phyloP scores from a whole-genome alignment of 148 eudicot genomes.

The Selenicereus undatus region DNA sequence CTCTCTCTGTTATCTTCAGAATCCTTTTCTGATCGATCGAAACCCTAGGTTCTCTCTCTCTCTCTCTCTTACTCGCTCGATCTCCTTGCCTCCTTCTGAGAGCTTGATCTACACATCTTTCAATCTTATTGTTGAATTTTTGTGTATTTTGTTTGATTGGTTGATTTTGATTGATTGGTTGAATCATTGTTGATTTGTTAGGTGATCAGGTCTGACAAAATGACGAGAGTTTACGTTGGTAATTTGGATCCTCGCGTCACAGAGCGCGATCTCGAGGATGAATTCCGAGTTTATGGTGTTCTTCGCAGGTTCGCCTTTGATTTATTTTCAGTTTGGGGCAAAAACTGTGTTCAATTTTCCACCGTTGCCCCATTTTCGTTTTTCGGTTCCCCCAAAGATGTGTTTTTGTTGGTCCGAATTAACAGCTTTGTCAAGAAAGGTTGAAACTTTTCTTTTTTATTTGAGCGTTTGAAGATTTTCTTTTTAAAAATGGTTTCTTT shows the following conservation, averaged over 20 bases:
- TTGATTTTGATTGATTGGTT: background rate
- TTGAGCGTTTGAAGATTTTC: background rate
- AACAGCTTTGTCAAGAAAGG: background rate
- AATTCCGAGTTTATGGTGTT: conserved; percentile 71
- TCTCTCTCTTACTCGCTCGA: background rate
- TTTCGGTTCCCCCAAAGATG: too few species aligned
- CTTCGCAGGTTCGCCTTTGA: conserved; percentile 50
- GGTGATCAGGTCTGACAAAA: conserved; percentile 20
- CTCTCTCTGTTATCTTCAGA: background rate
- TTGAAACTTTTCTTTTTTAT: background rate
- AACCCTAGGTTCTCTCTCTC: conserved; percentile 16
- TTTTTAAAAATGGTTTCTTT: background rate
- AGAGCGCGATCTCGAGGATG: conserved; percentile 76
- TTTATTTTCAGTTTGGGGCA: background rate
- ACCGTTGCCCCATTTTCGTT: too few species aligned
- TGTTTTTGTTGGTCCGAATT: background rate
- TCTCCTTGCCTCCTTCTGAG: background rate
- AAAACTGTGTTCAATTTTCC: too few species aligned
- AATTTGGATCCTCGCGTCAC: conserved; percentile 72
- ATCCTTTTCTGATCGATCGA: background rate
- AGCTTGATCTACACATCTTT: background rate
- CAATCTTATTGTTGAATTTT: background rate
- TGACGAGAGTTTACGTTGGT: conserved; percentile 80
- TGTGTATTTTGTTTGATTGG: background rate
- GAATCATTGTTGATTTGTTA: background rate